phyloP scores from a whole-genome alignment of 441 rosid genomes.

The Adansonia madagascariensis region DNA sequence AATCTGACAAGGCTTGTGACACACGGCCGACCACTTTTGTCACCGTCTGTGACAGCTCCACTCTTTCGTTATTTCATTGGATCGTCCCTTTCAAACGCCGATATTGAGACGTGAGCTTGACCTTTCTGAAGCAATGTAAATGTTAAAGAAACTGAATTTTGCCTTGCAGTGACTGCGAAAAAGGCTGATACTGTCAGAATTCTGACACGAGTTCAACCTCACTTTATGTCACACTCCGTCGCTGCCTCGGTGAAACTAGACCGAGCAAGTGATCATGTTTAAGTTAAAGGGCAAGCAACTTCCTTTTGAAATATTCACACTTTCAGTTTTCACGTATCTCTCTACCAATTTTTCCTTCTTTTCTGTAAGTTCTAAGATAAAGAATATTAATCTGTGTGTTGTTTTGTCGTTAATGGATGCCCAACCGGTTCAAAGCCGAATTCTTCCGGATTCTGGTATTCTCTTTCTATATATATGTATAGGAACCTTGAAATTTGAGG shows the following conservation, averaged over 20 bases:
- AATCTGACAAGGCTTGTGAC: constrained; percentile 16
- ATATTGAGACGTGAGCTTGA: neutral
- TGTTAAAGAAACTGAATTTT: constrained; percentile 24
- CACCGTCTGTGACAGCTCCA: neutral
- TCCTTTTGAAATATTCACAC: neutral
- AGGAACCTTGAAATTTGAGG: neutral
- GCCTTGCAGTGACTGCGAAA: constrained; percentile 28
- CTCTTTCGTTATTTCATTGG: neutral
- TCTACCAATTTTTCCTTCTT: neutral
- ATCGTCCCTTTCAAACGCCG: constrained; percentile 1
- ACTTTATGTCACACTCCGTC: constrained; percentile 28
- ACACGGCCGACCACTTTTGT: neutral
- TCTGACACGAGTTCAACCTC: constrained; percentile 36
- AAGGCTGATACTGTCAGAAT: constrained; percentile 44
- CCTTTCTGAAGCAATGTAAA: neutral
- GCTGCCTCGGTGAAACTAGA: neutral
- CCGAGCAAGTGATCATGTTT: constrained; percentile 3
- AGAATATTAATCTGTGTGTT: neutral
- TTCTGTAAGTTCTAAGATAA: neutral
- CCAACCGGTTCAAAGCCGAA: constrained; percentile 28
- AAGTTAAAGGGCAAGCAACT: neutral
- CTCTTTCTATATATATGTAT: neutral
- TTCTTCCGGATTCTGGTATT: constrained; percentile 29
- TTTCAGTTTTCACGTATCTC: neutral
- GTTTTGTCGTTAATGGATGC: constrained; percentile 24